Conservation (phyloP, 257 asterid species). For the Linaria vulgaris region DNA sequence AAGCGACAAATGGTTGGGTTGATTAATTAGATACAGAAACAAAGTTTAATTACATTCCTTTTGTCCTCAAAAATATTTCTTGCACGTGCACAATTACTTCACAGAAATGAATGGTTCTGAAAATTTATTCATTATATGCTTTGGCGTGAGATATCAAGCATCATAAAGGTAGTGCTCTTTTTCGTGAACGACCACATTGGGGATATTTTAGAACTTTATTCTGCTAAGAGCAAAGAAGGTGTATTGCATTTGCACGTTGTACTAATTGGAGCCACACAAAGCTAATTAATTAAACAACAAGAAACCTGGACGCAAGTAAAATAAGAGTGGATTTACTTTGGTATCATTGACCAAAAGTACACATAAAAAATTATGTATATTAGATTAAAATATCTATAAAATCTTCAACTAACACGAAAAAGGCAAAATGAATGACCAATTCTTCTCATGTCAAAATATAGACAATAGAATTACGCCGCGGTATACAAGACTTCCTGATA, state of each 20-base stretch:
- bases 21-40: background rate
- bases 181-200: background rate
- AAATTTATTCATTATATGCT: background rate
- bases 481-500: conserved; percentile 12
- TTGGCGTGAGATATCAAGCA: background rate
- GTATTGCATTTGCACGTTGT: background rate
- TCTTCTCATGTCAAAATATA: conserved; percentile 8
- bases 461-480: conserved; percentile 4
- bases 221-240: background rate
- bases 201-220: background rate
- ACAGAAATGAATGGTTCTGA: background rate
- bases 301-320: background rate
- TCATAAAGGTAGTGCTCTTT: background rate
- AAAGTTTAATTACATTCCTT: background rate
- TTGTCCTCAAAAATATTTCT: conserved; percentile 1
- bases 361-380: background rate
- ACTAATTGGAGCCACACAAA: conserved; percentile 1
- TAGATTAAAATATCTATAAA: background rate
- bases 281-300: background rate
- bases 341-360: background rate
- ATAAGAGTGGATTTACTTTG: conserved; percentile 11
- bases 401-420: background rate
- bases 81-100: conserved; percentile 3
- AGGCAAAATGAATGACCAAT: conserved; percentile 1
- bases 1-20: background rate